Evolutionary conservation across 495 filamentous ascomycete species (phyloP), one percentile per base, ranked within the genome.

Genomic region (Trichoderma asperelloides): DNA sequence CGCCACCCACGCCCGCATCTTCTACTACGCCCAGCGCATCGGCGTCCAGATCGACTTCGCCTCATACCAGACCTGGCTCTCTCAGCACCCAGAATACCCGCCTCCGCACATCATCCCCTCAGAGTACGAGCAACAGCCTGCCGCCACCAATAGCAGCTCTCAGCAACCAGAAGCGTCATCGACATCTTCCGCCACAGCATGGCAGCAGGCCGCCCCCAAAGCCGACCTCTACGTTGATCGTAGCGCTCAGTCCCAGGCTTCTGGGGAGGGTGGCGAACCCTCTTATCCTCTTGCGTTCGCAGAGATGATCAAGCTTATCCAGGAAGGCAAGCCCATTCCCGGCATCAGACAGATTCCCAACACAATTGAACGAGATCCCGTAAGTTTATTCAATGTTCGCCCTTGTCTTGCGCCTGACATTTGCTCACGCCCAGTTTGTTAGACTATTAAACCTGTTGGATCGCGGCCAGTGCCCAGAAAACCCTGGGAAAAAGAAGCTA

Each of bases 311-410:
- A 92, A 91, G 55, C 86, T 97, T 39, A 91, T 98, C 69, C 89
- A 89, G 4, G 89, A 84, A 23, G 93, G 92, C 55, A 86, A 92
- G 74, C 87, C 89, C 4, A 90, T 98, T 64, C 91, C 92, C 0
- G 95, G 95, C 2, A 96, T 98, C 72, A 87, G 88, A 69, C 82
- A 97, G 68, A 95, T 98, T 69, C 93, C 96, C 16, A 84, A 91
- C 69, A 95, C 87, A 0, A 83, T 97, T 8, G 83, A 95, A 37
- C 78, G 84, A 28, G 88, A 87, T 2, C 74, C 77, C 55, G 73
- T 78, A 25, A 68, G 75, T 74, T 1, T 11, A 9, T 18, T 27
- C 5, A 30, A 60, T 16, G 0, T 25, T 0, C 43, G 2, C 37
- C 25, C 21, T 39, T 57, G 37, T 47, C 8, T 60, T 55, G 18